A percentile compares a stretch with the other conserved stretches of the same genome.
phyloP scores from a whole-genome alignment of 805 yeast species.

The Komagataella ulmi region DNA sequence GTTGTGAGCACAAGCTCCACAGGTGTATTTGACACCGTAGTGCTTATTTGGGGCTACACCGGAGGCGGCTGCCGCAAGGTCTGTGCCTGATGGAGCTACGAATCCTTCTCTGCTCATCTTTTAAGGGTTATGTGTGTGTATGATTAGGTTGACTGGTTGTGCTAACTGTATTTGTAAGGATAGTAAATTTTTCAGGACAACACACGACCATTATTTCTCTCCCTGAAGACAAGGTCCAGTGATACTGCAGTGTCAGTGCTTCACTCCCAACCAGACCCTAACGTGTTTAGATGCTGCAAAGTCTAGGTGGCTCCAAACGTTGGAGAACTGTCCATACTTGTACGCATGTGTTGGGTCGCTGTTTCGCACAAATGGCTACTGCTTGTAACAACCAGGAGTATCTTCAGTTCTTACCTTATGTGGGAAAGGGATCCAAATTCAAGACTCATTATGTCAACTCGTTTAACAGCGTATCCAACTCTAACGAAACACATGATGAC shows the following conservation, averaged over 20 bases:
- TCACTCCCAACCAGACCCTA: neutral
- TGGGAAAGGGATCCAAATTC: constrained; percentile 2
- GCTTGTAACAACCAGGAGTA: neutral
- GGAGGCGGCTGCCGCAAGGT: constrained; percentile 75
- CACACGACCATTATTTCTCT: neutral
- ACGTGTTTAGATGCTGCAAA: neutral
- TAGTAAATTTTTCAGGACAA: neutral
- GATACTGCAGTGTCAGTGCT: neutral
- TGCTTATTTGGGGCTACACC: constrained; percentile 53
- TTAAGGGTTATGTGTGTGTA: constrained; percentile 4
- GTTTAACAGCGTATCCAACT: constrained; percentile 1
- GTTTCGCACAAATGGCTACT: neutral
- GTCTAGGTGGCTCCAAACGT: neutral
- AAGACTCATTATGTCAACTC: neutral
- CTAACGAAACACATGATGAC: neutral
- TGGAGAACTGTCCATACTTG: neutral
- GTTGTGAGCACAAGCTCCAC: constrained; percentile 92
- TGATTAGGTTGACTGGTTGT: neutral
- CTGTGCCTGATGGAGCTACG: constrained; percentile 64
- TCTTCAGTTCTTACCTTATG: neutral
- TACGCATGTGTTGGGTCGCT: neutral
- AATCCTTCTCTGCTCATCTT: constrained; percentile 71
- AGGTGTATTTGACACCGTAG: constrained; percentile 83
- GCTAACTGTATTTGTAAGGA: neutral
- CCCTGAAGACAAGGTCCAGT: neutral